These are phyloP conservation scores for Ganoderma lingzhi DNA, from an alignment of 1,284 basidiomycete genomes.

Conservation along the genomic window DNA sequence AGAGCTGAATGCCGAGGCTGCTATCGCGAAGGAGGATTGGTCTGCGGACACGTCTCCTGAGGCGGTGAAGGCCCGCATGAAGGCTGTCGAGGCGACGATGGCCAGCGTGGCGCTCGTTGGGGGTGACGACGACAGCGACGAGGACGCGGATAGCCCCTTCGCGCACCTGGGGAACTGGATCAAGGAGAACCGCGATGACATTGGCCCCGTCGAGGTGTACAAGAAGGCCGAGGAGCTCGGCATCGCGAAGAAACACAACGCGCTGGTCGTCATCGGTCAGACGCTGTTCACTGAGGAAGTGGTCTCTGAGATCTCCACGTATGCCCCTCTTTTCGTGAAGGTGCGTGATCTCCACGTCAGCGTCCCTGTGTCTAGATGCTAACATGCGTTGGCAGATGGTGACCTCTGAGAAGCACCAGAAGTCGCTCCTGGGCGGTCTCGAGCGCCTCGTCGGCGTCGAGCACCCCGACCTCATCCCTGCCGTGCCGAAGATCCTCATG, in stretches of 20 bases:
- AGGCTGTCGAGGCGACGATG: constrained; percentile 77
- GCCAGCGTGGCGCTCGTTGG: constrained; percentile 59
- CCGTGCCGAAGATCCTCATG: constrained; percentile 95
- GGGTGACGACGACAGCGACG: constrained; percentile 90
- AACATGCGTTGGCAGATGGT: constrained; percentile 59
- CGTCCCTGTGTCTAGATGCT: constrained; percentile 10
- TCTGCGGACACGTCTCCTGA: constrained; percentile 92
- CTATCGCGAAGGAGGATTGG: constrained; percentile 83
- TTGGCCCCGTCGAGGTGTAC: constrained; percentile 35
- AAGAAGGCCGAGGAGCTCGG: constrained; percentile 92
- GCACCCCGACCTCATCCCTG: constrained; percentile 70
- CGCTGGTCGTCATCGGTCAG: constrained; percentile 86
- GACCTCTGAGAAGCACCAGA: constrained; percentile 94
- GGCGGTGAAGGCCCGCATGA: constrained; percentile 88
- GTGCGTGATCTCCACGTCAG: constrained; percentile 51
- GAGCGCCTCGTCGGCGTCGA: constrained; percentile 84
- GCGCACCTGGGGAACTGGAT: constrained; percentile 88
- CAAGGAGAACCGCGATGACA: constrained; percentile 71
- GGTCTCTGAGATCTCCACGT: constrained; percentile 76
- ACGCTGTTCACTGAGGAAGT: constrained; percentile 88
- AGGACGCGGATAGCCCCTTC: constrained; percentile 90
- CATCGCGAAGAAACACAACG: constrained; percentile 97
- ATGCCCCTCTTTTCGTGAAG: constrained; percentile 83
- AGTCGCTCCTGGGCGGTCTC: constrained; percentile 90
- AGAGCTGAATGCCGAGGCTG: constrained; percentile 69